Conservation (phyloP, 768 basidiomycete genomes). For the Boletus huronensis region DNA sequence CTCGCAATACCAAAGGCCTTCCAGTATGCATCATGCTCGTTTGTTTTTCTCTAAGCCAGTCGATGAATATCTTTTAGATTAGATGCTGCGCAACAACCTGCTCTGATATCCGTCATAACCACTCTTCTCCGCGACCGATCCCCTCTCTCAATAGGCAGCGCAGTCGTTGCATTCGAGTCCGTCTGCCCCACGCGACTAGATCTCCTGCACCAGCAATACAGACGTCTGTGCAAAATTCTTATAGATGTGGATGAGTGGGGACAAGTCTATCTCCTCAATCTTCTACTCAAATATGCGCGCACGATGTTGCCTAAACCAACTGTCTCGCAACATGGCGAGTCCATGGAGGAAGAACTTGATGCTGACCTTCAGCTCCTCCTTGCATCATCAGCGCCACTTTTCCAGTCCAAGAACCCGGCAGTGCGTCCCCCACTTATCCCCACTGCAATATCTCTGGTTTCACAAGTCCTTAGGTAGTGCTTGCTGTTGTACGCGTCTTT, state of each 20-base stretch:
- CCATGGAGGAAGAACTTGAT: constrained; percentile 63
- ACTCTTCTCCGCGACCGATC: constrained; percentile 70
- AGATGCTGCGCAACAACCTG: constrained; percentile 66
- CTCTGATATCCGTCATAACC: constrained; percentile 65
- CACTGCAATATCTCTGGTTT: background rate
- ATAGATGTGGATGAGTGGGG: constrained; percentile 98
- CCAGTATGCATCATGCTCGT: constrained; percentile 47
- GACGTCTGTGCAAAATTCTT: constrained; percentile 77
- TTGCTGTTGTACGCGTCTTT: constrained; percentile 69
- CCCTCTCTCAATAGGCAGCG: constrained; percentile 83
- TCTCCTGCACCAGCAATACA: constrained; percentile 84
- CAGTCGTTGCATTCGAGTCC: constrained; percentile 78
- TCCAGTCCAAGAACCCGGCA: constrained; percentile 85
- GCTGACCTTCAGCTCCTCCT: constrained; percentile 74
- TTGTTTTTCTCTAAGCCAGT: background rate
- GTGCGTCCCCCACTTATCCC: constrained; percentile 40
- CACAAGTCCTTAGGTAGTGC: constrained; percentile 56
- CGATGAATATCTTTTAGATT: constrained; percentile 46
- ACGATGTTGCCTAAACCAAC: constrained; percentile 74
- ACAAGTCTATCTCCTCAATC: constrained; percentile 73
- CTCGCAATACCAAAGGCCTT: constrained; percentile 85
- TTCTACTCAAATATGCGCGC: constrained; percentile 79
- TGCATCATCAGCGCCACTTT: constrained; percentile 66
- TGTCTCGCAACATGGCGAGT: constrained; percentile 28
- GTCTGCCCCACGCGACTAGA: constrained; percentile 88